Evolutionary conservation across 225 moss, liverwort and hornwort species (phyloP).

Genomic region (Climacium dendroides): DNA sequence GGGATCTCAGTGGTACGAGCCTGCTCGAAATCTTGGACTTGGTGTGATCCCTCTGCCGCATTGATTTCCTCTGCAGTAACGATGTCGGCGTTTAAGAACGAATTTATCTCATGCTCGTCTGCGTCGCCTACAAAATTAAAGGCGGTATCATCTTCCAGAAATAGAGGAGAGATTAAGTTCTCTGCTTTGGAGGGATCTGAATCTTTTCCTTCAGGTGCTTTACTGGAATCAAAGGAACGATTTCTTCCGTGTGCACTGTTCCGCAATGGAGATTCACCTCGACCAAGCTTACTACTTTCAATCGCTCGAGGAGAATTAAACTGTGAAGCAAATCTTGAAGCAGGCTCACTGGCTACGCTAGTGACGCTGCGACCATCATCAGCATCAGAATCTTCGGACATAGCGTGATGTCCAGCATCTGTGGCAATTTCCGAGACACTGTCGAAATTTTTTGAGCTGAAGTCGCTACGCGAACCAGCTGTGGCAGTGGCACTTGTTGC

Average conservation of each 20-base stretch:
- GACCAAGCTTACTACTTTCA: constrained; percentile 2
- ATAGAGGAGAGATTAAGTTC: not conserved
- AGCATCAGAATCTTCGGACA: not conserved
- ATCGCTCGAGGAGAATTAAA: not conserved
- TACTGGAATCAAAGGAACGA: not conserved
- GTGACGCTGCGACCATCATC: not conserved
- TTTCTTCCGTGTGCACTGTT: not conserved
- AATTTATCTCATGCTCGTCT: not conserved
- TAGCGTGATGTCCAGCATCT: not conserved
- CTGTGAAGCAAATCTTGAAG: not conserved
- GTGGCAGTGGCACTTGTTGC: not conserved
- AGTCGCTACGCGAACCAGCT: not conserved
- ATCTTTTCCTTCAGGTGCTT: not conserved
- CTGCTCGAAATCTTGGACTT: not conserved
- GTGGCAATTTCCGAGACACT: not conserved
- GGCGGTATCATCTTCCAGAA: not conserved
- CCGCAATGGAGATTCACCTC: not conserved
- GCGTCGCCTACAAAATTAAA: constrained; percentile 7
- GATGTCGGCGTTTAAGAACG: not conserved
- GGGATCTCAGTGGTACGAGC: not conserved
- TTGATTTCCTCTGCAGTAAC: not conserved
- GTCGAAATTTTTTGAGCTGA: not conserved
- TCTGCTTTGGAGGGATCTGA: not conserved
- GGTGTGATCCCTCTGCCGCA: not conserved
- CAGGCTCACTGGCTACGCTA: constrained; percentile 7